Evolutionary conservation across 768 basidiomycete species (phyloP), one percentile per base, ranked within the genome.

Genomic region (Pisolithus microcarpus): DNA sequence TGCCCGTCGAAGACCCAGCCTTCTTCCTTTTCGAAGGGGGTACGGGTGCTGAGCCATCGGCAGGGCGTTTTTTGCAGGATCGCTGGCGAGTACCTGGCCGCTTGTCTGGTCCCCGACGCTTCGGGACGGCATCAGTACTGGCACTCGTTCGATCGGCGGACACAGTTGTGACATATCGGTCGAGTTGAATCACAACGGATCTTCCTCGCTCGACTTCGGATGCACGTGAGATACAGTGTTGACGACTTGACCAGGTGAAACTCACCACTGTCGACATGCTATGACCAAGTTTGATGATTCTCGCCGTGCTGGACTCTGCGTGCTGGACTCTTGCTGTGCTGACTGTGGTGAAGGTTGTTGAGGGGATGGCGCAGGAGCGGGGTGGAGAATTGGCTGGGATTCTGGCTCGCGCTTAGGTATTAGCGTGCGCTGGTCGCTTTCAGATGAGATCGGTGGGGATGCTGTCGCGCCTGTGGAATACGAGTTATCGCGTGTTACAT

Each of bases 81-180:
- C 88, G 77, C 65, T 87, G 85, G 55, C 87, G 79, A 52, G 87
- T 89, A 26, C 88, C 88, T 52, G 88, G 88, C 61, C 80, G 80
- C 71, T 88, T 90, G 76, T 91, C 88, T 55, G 88, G 88, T 3
- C 89, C 89, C 54, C 88, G 78, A 54, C 89, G 82, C 69, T 86
- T 88, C 59, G 87, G 87, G 50, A 78, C 84, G 26, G 79, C 72
- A 64, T 91, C 88, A 68, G n/a, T 90, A 91, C 69, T 84, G 76
- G 68, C 88, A 91, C 49, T 76, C 75, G 67, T 87, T 87, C 58
- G 79, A 79, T 61, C 88, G 75, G 63, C 87, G 82, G 68, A 78
- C 74, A 67, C 88, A 90, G 70, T 91, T 91, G 73, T 83, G 79
- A 73, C 88, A 91, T 50, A 76, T 74, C 56, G 88, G 88, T 63